Evolutionary conservation across 1,284 basidiomycete genomes (phyloP).

Genomic region (Bjerkandera adusta): DNA sequence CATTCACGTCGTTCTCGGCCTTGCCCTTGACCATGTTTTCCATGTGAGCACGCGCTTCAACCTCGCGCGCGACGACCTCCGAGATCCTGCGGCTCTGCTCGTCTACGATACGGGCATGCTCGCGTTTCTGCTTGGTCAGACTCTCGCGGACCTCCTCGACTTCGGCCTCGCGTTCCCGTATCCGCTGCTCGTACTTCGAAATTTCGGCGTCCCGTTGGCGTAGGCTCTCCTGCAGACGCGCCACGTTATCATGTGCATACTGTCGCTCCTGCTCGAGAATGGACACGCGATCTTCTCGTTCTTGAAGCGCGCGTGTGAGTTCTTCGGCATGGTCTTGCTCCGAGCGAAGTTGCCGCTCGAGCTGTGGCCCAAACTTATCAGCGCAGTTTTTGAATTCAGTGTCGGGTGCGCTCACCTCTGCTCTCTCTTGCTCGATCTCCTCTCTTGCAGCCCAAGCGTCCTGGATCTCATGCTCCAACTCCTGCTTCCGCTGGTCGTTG

Average conservation of each 20-base stretch:
- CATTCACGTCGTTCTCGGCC: conserved; percentile 50
- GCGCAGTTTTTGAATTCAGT: background rate
- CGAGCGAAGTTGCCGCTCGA: conserved; percentile 47
- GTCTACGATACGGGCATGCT: conserved; percentile 48
- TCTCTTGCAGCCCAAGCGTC: conserved; percentile 48
- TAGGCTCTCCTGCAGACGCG: conserved; percentile 56
- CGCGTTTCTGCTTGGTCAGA: conserved; percentile 49
- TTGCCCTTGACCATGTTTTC: conserved; percentile 49
- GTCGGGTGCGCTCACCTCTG: conserved; percentile 50
- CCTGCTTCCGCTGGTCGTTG: conserved; percentile 48
- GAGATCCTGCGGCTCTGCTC: conserved; percentile 50
- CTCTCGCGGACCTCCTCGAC: conserved; percentile 54
- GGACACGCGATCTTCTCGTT: conserved; percentile 52
- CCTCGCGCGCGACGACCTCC: conserved; percentile 46
- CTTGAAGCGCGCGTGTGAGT: conserved; percentile 48
- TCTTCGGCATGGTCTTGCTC: conserved; percentile 47
- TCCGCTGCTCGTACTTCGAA: conserved; percentile 36
- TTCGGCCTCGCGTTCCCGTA: conserved; percentile 40
- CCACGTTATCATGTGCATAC: conserved; percentile 46
- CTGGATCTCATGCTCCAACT: conserved; percentile 53
- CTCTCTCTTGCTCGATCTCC: conserved; percentile 51
- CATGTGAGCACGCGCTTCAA: conserved; percentile 43
- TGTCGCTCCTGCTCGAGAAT: conserved; percentile 57
- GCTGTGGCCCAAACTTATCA: conserved; percentile 33
- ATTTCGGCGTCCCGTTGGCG: conserved; percentile 51